Evolutionary conservation across 2,329 filamentous ascomycete genomes (phyloP).

Genomic region (Paramyrothecium roridum): DNA sequence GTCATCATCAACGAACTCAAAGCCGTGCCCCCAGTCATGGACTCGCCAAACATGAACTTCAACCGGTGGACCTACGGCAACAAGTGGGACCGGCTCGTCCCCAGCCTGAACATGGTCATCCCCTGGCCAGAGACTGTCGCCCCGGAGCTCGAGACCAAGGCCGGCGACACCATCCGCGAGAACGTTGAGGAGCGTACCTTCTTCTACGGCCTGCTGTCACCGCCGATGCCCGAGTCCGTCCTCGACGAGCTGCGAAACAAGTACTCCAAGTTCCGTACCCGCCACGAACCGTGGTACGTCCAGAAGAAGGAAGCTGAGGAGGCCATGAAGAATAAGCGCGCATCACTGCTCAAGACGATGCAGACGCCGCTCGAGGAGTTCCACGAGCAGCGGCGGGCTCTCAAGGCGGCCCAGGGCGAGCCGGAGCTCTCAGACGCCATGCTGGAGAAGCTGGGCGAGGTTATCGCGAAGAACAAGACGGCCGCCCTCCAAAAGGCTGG

Average conservation of each 20-base stretch:
- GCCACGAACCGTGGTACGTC: conserved; percentile 74
- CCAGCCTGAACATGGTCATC: conserved; percentile 68
- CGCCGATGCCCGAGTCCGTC: conserved; percentile 76
- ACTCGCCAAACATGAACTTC: conserved; percentile 36
- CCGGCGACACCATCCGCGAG: conserved; percentile 71
- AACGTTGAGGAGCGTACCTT: conserved; percentile 74
- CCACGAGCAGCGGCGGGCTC: conserved; percentile 50
- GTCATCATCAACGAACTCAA: conserved; percentile 73
- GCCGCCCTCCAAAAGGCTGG: conserved; percentile 33
- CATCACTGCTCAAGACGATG: conserved; percentile 34
- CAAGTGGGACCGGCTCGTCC: conserved; percentile 57
- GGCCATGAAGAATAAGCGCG: conserved; percentile 32
- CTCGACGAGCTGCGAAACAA: conserved; percentile 83
- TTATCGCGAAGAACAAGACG: conserved; percentile 55
- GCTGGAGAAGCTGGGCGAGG: conserved; percentile 59
- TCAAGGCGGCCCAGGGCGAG: conserved; percentile 50
- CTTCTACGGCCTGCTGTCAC: conserved; percentile 69
- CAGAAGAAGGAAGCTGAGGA: conserved; percentile 60
- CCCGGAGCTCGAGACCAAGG: conserved; percentile 49
- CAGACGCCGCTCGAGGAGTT: conserved; percentile 58
- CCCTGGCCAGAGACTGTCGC: conserved; percentile 67
- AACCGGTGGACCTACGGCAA: conserved; percentile 38
- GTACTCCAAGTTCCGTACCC: conserved; percentile 76
- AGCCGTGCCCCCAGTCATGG: conserved; percentile 46
- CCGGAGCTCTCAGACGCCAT: conserved; percentile 55